phyloP scores from a whole-genome alignment of 768 basidiomycete genomes.

The Naganishia antarctica region DNA sequence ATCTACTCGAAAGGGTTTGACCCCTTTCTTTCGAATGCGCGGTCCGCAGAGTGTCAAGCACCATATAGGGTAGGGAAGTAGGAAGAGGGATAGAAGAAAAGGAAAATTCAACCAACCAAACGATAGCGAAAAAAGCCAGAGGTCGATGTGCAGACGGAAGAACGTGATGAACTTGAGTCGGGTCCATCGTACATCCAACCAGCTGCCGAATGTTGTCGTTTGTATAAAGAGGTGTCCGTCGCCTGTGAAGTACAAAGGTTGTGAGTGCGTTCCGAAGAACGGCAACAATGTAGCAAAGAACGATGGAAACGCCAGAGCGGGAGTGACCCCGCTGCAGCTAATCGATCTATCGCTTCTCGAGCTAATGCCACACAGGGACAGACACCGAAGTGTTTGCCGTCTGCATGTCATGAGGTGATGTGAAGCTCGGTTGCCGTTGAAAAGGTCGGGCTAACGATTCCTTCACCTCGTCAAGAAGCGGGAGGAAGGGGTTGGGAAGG shows the following conservation, averaged over 20 bases:
- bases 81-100: not conserved
- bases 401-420: slow-evolving; percentile 28
- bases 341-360: slow-evolving; percentile 23
- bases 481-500: slow-evolving; percentile 9
- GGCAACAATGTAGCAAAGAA: slow-evolving; percentile 47
- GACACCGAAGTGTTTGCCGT: slow-evolving; percentile 25
- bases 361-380: slow-evolving; percentile 13
- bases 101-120: not conserved
- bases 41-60: slow-evolving; percentile 87
- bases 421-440: slow-evolving; percentile 35
- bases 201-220: not conserved
- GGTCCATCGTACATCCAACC: not conserved
- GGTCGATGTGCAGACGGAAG: not conserved
- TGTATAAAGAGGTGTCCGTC: slow-evolving; percentile 34
- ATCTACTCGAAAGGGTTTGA: slow-evolving; percentile 29
- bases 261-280: slow-evolving; percentile 25
- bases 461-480: slow-evolving; percentile 32
- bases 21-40: slow-evolving; percentile 53
- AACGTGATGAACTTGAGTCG: not conserved
- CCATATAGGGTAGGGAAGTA: slow-evolving; percentile 50
- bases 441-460: slow-evolving; percentile 30
- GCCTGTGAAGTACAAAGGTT: slow-evolving; percentile 48
- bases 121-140: not conserved
- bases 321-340: slow-evolving; percentile 18
- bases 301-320: slow-evolving; percentile 28